Evolutionary conservation across 2,329 filamentous ascomycete species (phyloP).

Genomic region (Xylariaceae sp.): DNA sequence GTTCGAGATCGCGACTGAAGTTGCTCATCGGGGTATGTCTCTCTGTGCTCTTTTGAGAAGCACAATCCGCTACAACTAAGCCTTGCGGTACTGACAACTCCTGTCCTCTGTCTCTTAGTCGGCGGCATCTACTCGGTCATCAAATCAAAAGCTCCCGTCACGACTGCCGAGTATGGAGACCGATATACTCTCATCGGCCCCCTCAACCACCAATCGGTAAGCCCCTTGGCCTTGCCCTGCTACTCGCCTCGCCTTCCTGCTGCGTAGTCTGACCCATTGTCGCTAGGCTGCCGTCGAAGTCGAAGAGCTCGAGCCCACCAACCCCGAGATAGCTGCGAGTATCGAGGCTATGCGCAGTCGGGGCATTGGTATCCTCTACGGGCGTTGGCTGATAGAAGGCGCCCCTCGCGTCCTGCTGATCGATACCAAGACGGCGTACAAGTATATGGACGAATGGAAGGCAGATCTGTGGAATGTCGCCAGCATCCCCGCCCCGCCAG

Average conservation of each 20-base stretch:
- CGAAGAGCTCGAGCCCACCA: conserved; percentile 83
- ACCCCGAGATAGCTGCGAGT: conserved; percentile 73
- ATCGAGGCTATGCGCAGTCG: conserved; percentile 92
- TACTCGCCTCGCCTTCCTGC: background rate
- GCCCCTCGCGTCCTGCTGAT: conserved; percentile 91
- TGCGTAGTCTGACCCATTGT: conserved; percentile 1
- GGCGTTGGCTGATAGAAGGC: conserved; percentile 95
- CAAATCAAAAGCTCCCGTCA: conserved; percentile 98
- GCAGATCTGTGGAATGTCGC: conserved; percentile 89
- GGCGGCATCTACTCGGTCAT: conserved; percentile 99
- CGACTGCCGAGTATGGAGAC: conserved; percentile 97
- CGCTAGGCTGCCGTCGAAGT: conserved; percentile 91
- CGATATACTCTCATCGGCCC: conserved; percentile 94
- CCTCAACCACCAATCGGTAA: conserved; percentile 83
- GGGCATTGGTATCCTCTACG: conserved; percentile 86
- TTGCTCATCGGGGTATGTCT: conserved; percentile 83
- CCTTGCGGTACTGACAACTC: too few relatives aligned
- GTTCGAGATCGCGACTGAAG: conserved; percentile 95
- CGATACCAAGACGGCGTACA: conserved; percentile 90
- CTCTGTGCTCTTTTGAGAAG: background rate
- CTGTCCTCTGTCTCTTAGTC: conserved; percentile 50
- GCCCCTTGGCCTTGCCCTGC: conserved; percentile 29
- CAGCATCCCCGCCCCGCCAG: conserved; percentile 88
- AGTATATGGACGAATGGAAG: conserved; percentile 95
- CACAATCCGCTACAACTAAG: conserved; percentile 20